Base-by-base conservation (phyloP, 1,284 basidiomycete species). In the Ganoderma lingzhi region DNA sequence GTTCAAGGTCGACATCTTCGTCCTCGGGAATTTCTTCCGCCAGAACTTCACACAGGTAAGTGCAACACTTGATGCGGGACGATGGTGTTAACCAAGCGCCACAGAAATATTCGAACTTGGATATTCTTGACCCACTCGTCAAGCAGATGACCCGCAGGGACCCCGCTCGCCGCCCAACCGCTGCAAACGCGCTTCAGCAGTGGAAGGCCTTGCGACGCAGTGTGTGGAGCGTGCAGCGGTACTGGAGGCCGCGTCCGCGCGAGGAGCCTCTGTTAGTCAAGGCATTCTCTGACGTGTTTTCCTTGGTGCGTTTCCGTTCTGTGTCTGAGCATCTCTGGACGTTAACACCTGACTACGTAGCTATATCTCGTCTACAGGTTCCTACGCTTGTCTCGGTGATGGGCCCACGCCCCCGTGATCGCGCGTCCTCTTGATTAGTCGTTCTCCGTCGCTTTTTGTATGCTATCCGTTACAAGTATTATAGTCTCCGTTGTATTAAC, bases 1-100 rank as follows among this genome's bases (percentile, higher is more conserved):
- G 1, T 80, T 80, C 73, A 76, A 75, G 53, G 69, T 75, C 3
- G 78, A 79, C 61, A 68, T 80, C 19, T 80, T 74, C 61, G 73
- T 74, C 2, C 64, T 79, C 15, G 78, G 79, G n/a, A 70, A 76
- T 41, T n/a, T 75, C 2, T 65, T 78, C 5, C 65, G 65, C n/a
- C 15, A 45, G 28, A 3, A 41, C 2, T 45, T 60, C 12, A 17
- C n/a, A n/a, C 30, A 28, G 6, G 39, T 35, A 2, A 32, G 62
- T 2, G 12, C 2, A 8, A 28, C 19, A 8, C 39, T 53, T n/a
- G 1, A 9, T 23, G 23, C 23, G 23, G 23, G 23, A 23, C 23
- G 23, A 23, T 23, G 35, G 35, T 8, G 23, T 23, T 23, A 23
- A 23, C 23, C 23, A 23, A 23, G 23, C 23, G 23, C 23, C 23